A percentile compares a stretch with the other conserved stretches of the same genome.
Evolutionary conservation across 2,329 filamentous ascomycete species (phyloP).

Genomic region (Cladosporium velox): DNA sequence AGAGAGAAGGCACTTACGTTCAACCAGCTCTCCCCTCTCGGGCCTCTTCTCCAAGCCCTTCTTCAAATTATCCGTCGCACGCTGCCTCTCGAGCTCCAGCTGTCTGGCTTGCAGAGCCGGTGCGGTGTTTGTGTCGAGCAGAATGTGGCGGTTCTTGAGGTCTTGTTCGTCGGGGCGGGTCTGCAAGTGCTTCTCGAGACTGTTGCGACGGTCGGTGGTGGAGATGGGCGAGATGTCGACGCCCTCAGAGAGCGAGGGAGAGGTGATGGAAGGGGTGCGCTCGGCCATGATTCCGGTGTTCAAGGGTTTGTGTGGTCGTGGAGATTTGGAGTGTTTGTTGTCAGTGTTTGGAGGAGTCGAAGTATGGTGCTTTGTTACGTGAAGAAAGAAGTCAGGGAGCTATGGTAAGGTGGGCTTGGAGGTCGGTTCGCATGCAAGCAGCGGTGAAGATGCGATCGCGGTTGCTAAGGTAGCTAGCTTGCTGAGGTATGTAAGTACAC

Average conservation of each 20-base stretch:
- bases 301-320: background rate
- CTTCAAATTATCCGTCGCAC: conserved; percentile 63
- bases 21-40: conserved; percentile 73
- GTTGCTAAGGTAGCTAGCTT: conserved; percentile 10
- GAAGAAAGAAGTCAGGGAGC: background rate
- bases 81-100: conserved; percentile 65
- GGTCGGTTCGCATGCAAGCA: background rate
- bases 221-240: conserved; percentile 26
- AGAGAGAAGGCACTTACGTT: conserved; percentile 59
- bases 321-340: background rate
- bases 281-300: background rate
- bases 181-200: conserved; percentile 40
- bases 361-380: background rate
- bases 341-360: background rate
- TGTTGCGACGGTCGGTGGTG: conserved; percentile 31
- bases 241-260: conserved; percentile 8
- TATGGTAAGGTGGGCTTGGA: background rate
- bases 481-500: conserved; percentile 6
- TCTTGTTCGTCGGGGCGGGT: conserved; percentile 57
- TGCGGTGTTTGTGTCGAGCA: conserved; percentile 67
- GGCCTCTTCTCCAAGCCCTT: conserved; percentile 64
- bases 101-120: conserved; percentile 66
- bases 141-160: conserved; percentile 67
- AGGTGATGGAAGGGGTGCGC: conserved; percentile 2
- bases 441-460: conserved; percentile 1